These are phyloP conservation scores for Aspergillus fumigatiaffinis DNA, from an alignment of 2,329 filamentous ascomycete species.

Conservation along the genomic window DNA sequence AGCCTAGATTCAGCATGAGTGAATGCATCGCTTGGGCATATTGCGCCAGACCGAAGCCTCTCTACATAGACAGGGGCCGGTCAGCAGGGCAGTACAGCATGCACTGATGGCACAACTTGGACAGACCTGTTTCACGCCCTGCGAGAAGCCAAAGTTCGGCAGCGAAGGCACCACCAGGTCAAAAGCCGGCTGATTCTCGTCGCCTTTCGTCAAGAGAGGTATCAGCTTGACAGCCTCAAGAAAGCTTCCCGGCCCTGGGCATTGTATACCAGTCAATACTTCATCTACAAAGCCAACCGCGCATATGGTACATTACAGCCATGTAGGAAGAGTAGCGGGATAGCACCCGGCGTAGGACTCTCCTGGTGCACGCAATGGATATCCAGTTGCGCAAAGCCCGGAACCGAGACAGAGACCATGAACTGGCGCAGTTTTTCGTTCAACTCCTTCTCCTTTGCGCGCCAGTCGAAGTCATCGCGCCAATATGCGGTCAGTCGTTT, in stretches of 20 bases:
- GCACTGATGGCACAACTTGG: neutral
- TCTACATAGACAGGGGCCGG: constrained; percentile 29
- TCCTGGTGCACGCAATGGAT: constrained; percentile 63
- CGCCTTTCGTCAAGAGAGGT: constrained; percentile 39
- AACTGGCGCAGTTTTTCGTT: constrained; percentile 59
- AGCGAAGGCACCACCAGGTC: constrained; percentile 52
- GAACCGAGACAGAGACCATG: constrained; percentile 49
- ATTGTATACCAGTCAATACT: neutral
- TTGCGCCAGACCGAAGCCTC: constrained; percentile 56
- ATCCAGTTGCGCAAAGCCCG: constrained; percentile 57
- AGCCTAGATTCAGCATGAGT: constrained; percentile 66
- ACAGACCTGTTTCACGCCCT: constrained; percentile 34
- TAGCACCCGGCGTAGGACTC: constrained; percentile 49
- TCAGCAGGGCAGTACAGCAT: neutral
- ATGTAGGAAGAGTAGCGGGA: constrained; percentile 66
- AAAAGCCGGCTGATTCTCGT: constrained; percentile 43
- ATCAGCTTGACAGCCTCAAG: constrained; percentile 50
- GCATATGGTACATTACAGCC: constrained; percentile 46
- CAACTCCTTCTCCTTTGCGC: constrained; percentile 53
- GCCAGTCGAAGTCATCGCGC: constrained; percentile 59
- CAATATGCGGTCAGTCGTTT: constrained; percentile 57
- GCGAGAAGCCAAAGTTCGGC: constrained; percentile 56
- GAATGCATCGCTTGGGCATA: constrained; percentile 64
- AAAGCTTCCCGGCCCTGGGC: constrained; percentile 60
- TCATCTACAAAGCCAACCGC: neutral